A percentile compares a stretch with the other conserved stretches of the same genome.
phyloP scores from a whole-genome alignment of 192 early-diverging fungal genomes.

The Thamnidium elegans region DNA sequence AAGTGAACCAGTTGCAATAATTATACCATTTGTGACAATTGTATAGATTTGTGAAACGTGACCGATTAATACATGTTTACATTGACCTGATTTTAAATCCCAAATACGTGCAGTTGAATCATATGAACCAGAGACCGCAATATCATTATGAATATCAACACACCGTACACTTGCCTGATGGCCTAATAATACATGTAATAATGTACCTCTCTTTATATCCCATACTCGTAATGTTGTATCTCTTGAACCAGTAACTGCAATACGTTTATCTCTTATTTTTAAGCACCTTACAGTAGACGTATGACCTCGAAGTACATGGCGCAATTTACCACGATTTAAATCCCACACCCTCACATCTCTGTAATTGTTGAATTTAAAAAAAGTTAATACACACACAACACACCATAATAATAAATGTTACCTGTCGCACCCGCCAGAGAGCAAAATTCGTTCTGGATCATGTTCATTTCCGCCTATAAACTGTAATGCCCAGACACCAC shows the following conservation, averaged over 20 bases:
- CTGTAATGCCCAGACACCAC: conserved; percentile 97
- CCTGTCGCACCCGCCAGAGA: conserved; percentile 93
- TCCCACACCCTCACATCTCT: conserved; percentile 93
- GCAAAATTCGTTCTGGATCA: conserved; percentile 64
- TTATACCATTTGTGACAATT: conserved; percentile 79
- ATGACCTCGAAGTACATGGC: conserved; percentile 91
- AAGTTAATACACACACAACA: neutral
- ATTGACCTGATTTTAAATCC: conserved; percentile 73
- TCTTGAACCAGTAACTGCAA: conserved; percentile 88
- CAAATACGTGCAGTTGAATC: conserved; percentile 91
- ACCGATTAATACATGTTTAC: conserved; percentile 71
- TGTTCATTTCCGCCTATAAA: conserved; percentile 34
- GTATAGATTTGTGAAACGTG: conserved; percentile 94
- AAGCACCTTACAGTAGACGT: conserved; percentile 94
- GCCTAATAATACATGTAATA: conserved; percentile 73
- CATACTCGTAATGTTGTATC: conserved; percentile 93
- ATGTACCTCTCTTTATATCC: conserved; percentile 63
- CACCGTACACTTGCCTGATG: conserved; percentile 90
- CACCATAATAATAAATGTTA: conserved; percentile 28
- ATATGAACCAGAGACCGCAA: conserved; percentile 89
- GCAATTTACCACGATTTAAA: conserved; percentile 76
- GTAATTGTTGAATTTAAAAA: too few species aligned
- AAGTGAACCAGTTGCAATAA: conserved; percentile 90
- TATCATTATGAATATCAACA: conserved; percentile 77
- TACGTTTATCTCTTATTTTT: conserved; percentile 63